These are phyloP conservation scores for Alternaria angustiovoidea DNA, from an alignment of 2,329 filamentous ascomycete genomes.

Conservation along the genomic window DNA sequence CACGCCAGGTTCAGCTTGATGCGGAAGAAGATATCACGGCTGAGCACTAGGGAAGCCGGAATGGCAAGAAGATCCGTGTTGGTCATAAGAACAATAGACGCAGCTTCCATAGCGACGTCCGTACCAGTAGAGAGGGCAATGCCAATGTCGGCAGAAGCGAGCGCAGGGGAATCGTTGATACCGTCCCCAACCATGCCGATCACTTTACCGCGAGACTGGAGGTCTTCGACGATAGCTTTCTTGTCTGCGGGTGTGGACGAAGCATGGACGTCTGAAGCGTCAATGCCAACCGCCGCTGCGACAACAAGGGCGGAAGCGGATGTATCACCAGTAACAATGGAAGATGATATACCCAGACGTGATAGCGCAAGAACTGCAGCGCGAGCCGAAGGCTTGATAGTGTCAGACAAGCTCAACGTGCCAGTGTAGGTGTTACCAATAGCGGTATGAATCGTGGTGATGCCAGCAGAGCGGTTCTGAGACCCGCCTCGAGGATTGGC, in stretches of 20 bases:
- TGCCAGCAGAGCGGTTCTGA: slow-evolving; percentile 65
- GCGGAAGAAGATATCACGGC: slow-evolving; percentile 83
- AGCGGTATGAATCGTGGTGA: slow-evolving; percentile 90
- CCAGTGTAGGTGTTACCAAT: slow-evolving; percentile 85
- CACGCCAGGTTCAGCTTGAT: slow-evolving; percentile 94
- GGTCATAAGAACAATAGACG: slow-evolving; percentile 94
- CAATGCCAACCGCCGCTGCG: slow-evolving; percentile 82
- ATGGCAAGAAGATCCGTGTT: slow-evolving; percentile 91
- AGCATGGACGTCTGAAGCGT: slow-evolving; percentile 77
- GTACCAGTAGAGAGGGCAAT: slow-evolving; percentile 93
- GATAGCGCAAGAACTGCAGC: slow-evolving; percentile 83
- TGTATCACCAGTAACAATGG: slow-evolving; percentile 94
- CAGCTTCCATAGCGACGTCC: slow-evolving; percentile 97
- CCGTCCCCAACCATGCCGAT: slow-evolving; percentile 97
- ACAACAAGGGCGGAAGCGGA: slow-evolving; percentile 83
- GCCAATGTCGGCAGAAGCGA: slow-evolving; percentile 90
- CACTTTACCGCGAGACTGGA: slow-evolving; percentile 76
- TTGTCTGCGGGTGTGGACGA: slow-evolving; percentile 93
- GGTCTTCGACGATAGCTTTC: slow-evolving; percentile 78
- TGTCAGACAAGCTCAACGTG: slow-evolving; percentile 84
- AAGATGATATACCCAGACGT: slow-evolving; percentile 83
- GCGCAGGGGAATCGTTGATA: slow-evolving; percentile 96
- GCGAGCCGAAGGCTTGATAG: slow-evolving; percentile 85
- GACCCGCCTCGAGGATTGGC: slow-evolving; percentile 47
- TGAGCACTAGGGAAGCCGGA: slow-evolving; percentile 83